phyloP scores from a whole-genome alignment of 2,329 filamentous ascomycete genomes.

The Nothopassalora personata region DNA sequence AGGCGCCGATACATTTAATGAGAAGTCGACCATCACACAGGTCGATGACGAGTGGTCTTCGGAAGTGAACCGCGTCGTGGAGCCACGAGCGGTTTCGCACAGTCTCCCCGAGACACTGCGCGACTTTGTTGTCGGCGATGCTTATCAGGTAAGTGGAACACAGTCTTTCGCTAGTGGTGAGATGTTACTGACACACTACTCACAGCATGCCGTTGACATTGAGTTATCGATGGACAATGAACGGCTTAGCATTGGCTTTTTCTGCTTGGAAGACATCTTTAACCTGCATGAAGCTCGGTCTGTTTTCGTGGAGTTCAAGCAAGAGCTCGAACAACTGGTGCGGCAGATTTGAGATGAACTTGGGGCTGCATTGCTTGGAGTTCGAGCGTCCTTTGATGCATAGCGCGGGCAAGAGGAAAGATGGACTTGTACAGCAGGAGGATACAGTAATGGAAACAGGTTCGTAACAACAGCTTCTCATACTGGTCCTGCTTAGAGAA shows the following conservation, averaged over 20 bases:
- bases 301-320: slow-evolving; percentile 33
- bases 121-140: slow-evolving; percentile 7
- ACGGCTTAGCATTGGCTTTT: slow-evolving; percentile 50
- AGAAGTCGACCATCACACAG: slow-evolving; percentile 23
- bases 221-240: slow-evolving; percentile 49
- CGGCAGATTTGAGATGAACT: background rate
- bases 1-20: background rate
- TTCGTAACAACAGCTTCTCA: too few species aligned
- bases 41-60: slow-evolving; percentile 19
- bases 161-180: background rate
- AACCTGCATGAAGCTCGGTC: slow-evolving; percentile 33
- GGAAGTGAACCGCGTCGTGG: slow-evolving; percentile 11
- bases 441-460: background rate
- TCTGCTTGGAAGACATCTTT: slow-evolving; percentile 44
- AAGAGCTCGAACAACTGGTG: slow-evolving; percentile 16
- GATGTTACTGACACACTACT: background rate
- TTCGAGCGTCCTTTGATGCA: background rate
- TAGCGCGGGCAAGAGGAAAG: background rate
- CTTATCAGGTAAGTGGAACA: slow-evolving; percentile 37
- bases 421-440: background rate
- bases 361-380: background rate
- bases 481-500: too few species aligned
- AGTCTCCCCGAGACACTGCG: slow-evolving; percentile 10
- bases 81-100: slow-evolving; percentile 13
- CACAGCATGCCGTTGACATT: slow-evolving; percentile 50